Percentiles rank a stretch among this genome's conserved stretches.
phyloP scores from a whole-genome alignment of 768 basidiomycete species.

The Leccinum subgranulosum region DNA sequence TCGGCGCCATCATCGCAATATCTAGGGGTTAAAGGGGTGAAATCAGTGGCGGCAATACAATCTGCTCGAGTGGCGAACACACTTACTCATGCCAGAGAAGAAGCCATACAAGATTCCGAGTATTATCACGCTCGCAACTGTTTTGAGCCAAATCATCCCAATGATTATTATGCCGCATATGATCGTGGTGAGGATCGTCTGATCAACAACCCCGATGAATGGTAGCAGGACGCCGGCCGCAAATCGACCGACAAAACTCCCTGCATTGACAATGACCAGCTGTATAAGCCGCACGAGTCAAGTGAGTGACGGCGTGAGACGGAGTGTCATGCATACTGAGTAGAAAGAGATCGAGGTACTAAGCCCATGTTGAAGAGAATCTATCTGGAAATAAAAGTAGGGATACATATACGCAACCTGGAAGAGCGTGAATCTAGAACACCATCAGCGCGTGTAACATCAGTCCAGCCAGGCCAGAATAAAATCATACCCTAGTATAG shows the following conservation, averaged over 20 bases:
- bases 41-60: background rate
- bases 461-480: background rate
- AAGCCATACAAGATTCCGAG: conserved; percentile 48
- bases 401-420: conserved; percentile 47
- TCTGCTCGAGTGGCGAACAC: no score
- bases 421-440: conserved; percentile 25
- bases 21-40: conserved; percentile 18
- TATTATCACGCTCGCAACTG: conserved; percentile 36
- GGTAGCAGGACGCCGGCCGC: conserved; percentile 39
- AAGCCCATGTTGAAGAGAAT: conserved; percentile 49
- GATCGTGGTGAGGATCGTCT: conserved; percentile 34
- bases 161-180: conserved; percentile 39
- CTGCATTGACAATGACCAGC: conserved; percentile 43
- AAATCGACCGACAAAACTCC: conserved; percentile 47
- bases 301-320: background rate
- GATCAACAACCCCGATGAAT: conserved; percentile 42
- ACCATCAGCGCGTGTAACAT: background rate
- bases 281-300: background rate
- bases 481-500: conserved; percentile 20
- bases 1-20: conserved; percentile 39
- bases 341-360: conserved; percentile 49
- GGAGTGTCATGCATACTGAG: conserved; percentile 8
- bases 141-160: conserved; percentile 39
- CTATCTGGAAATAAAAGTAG: conserved; percentile 57
- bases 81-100: conserved; percentile 45